Base-by-base conservation (phyloP, 2,329 filamentous ascomycete species). In the Fusarium bulbicola region DNA sequence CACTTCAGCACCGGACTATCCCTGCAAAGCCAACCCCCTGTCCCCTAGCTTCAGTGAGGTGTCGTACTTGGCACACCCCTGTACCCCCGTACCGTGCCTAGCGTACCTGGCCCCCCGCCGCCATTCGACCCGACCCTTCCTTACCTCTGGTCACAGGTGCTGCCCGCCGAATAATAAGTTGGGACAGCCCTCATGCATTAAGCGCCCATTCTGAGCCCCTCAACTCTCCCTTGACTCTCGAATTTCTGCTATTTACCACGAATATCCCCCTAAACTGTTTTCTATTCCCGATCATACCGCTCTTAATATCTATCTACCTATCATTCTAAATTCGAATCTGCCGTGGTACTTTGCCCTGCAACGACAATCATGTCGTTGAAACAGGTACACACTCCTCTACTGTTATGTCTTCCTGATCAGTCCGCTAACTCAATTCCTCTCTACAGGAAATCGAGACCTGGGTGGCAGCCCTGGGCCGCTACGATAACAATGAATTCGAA, bases 401-500 rank as follows among this genome's bases (percentile, higher is more conserved):
- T 14, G 42, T 28, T n/a, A 70, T 65, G 53, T 36, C 63, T 46
- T 63, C 52, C n/a, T 28, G 24, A 32, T 54, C 62, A 58, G 65
- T 30, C 69, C 52, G 68, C 74, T 78, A 59, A 76, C 63, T 53
- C 28, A 36, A 59, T 52, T 57, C 5, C n/a, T 59, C 45, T 13
- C 47, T 43, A 68, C 73, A 97, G 95, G 96, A 99, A 92, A 99
- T 99, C 83, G 95, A 98, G 86, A 97, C 94, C 56, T 99, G 96
- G 96, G 96, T 98, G 76, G 87, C 92, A 81, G 96, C 96, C 83
- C 90, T 99, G 62, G 91, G 87, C 77, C 92, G 92, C 81, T 99
- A 99, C 85, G 96, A 99, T 85, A 96, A 95, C 85, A 97, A 97
- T 84, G 94, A 99, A 80, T 98, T 97, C 84, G 95, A 98, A 79